phyloP scores from a whole-genome alignment of 495 filamentous ascomycete species.

The Niebla homalea region DNA sequence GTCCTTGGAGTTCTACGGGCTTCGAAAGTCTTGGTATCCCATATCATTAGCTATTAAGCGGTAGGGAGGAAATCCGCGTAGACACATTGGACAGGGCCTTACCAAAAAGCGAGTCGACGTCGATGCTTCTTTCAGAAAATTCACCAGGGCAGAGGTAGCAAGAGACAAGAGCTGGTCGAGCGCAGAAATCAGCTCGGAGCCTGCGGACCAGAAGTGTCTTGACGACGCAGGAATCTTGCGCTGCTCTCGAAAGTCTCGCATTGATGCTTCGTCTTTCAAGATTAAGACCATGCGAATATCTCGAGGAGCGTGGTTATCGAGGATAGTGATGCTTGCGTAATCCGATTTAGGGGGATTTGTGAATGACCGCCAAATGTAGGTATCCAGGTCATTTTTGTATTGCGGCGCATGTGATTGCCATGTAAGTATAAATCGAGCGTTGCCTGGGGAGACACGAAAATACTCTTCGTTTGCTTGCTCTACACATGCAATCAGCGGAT shows the following conservation, averaged over 20 bases:
- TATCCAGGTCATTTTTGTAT: slow-evolving; percentile 4
- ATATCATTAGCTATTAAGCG: neutral
- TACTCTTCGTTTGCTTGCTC: no score
- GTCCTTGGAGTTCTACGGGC: slow-evolving; percentile 2
- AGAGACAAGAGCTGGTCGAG: neutral
- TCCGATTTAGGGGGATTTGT: neutral
- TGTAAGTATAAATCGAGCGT: neutral
- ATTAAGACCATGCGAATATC: neutral
- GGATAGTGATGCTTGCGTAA: neutral
- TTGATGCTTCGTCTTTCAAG: neutral
- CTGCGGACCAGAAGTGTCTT: neutral
- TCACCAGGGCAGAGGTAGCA: neutral
- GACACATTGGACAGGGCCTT: neutral
- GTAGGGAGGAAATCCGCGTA: neutral
- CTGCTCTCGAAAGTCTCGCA: neutral
- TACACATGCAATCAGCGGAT: no score
- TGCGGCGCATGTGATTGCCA: slow-evolving; percentile 1
- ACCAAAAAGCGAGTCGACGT: no score
- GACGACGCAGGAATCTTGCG: neutral
- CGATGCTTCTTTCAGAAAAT: neutral
- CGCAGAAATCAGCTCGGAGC: neutral
- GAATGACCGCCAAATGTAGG: slow-evolving; percentile 6
- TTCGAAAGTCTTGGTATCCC: slow-evolving; percentile 1
- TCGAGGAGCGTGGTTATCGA: neutral
- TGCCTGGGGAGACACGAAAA: no score